Evolutionary conservation across 1,284 basidiomycete species (phyloP), one percentile per base, ranked within the genome.

Genomic region (Cryptococcus sp.): DNA sequence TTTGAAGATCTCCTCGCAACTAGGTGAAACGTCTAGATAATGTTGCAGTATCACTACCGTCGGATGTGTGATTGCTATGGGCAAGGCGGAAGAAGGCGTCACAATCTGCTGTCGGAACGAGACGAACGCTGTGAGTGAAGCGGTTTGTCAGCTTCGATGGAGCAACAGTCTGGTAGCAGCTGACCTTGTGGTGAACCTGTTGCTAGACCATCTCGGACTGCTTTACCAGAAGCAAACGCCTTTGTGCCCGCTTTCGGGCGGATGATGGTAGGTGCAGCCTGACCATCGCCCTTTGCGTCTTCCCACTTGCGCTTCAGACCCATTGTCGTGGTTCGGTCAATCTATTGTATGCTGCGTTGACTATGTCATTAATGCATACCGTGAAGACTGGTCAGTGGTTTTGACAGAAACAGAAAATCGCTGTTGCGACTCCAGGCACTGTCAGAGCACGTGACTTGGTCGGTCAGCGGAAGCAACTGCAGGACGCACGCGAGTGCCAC

Each of bases 101-200:
- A 70, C 60, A 20, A 80, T 75, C 62, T 80, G 79, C 60, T 77
- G 75, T 55, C 77, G 70, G 49, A 80, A 71, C 3, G 76, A 72
- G 13, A 75, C 68, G 25, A 79, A 68, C 1, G 30, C 30, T 35
- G 10, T 10, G 8, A 35, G 10, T 3, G 4, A 10, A 76, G 77
- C 79, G 58, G 13, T 5, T 16, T n/a, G 3, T 52, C 56, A 17
- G 64, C 56, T 52, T 53, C 19, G 38, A n/a, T 20, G 6, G 3
- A 3, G 3, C 7, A 15, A 35, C 23, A 19, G 1, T 50, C 19
- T 17, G 17, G 17, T 17, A 20, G 17, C 5, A 19, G 61, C 76
- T 60, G 45, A 79, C 78, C 69, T 65, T 77, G 73, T 48, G 71
- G 57, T 15, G 69, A 69, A 5, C 68, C 73, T 1, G 67, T 67